Evolutionary conservation across 345 rosid species (phyloP), one percentile per base, ranked within the genome.

Genomic region (thale cress (Arabidopsis thaliana)): DNA sequence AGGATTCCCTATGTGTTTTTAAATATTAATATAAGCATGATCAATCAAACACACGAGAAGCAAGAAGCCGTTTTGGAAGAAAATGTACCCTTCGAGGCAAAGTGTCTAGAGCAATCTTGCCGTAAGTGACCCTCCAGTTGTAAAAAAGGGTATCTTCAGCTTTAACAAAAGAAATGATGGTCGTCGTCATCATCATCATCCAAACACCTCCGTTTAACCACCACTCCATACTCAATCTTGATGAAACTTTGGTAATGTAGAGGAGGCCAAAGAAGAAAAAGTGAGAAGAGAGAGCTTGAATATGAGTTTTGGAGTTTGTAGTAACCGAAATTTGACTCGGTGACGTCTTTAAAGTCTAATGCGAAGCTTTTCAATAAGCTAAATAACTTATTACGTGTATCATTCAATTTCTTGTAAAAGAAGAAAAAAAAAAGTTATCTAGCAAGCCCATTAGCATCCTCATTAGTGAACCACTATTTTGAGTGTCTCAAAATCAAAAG

Each of bases 71-170:
- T 25, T 12, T 12, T 34, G 23, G 41, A 59, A 68, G 46, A 60
- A 41, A n/a, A 51, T 40, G 57, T 60, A 77, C 81, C 59, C 75
- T 85, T 46, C 90, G 89, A 16, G 90, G 89, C 65, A 69, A 63
- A 4, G 89, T 87, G 59, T 82, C 52, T 10, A 93, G 94, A 30
- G 83, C 73, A 50, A 82, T 78, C 76, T 84, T 76, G 67, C 96
- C 93, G 45, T 85, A 88, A 32, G 89, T 87, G 75, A 93, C 71
- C 12, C 88, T 86, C 93, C 96, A 93, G 30, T 82, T 81, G 83
- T 83, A 85, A 71, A 56, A 87, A 16, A 84, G 0, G 93, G 98
- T 56, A 58, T 87, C 90, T 74, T 78, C 97, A 57, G 85, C 85
- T 11, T 50, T 50, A 28, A 68, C 91, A 48, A 5, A 24, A 56